These are phyloP conservation scores for Pseudoneurospora amorphoporcata DNA, from an alignment of 495 filamentous ascomycete genomes.

Conservation along the genomic window DNA sequence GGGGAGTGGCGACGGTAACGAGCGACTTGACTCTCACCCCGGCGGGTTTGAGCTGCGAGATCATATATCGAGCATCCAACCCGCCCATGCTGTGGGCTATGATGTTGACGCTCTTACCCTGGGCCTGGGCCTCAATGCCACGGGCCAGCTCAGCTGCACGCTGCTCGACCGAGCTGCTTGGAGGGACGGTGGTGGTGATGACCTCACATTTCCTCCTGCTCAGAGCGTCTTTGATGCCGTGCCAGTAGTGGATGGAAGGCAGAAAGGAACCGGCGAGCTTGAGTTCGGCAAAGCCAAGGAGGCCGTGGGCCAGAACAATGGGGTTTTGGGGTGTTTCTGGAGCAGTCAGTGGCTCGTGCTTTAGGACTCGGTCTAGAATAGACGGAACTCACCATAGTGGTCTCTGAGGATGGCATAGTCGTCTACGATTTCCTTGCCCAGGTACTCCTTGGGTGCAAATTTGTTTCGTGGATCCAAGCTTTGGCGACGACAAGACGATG, in stretches of 20 bases:
- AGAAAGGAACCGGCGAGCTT: conserved; percentile 58
- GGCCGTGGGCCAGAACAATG: conserved; percentile 78
- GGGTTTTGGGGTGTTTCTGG: conserved; percentile 56
- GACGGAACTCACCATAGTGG: conserved; percentile 48
- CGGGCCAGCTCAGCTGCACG: conserved; percentile 56
- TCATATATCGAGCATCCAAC: conserved; percentile 87
- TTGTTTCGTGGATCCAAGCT: background rate
- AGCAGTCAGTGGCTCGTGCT: background rate
- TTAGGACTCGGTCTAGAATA: background rate
- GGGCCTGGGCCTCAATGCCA: conserved; percentile 54
- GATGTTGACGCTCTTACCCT: conserved; percentile 73
- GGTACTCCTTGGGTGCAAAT: conserved; percentile 40
- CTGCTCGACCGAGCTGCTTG: conserved; percentile 68
- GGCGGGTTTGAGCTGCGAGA: conserved; percentile 61
- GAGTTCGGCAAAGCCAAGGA: conserved; percentile 84
- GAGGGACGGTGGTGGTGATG: conserved; percentile 70
- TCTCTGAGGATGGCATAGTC: conserved; percentile 65
- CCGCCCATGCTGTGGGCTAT: conserved; percentile 72
- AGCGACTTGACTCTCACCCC: conserved; percentile 61
- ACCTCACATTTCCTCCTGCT: conserved; percentile 63
- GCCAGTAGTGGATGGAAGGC: conserved; percentile 83
- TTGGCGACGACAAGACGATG: background rate
- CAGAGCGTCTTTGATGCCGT: conserved; percentile 75
- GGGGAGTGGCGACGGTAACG: conserved; percentile 82
- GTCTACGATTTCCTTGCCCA: conserved; percentile 62